Evolutionary conservation across 176 grass and related monocot species (phyloP).

Genomic region (Thalia dealbata): DNA sequence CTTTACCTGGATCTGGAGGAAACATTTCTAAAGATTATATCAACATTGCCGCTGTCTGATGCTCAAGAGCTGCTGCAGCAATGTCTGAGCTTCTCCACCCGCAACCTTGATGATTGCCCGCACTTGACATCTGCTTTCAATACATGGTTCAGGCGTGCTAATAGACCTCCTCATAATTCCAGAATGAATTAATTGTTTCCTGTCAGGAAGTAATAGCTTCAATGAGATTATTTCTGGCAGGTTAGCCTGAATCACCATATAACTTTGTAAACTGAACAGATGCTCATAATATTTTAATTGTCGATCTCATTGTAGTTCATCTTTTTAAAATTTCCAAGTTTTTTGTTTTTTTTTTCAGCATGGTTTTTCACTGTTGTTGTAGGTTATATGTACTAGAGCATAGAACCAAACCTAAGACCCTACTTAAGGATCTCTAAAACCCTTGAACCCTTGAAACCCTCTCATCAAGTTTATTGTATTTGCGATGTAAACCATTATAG

Average conservation of each 20-base stretch:
- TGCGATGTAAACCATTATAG: too few species aligned
- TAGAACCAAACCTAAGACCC: background rate
- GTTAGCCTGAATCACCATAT: background rate
- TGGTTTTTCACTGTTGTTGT: background rate
- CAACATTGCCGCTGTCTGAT: conserved; percentile 44
- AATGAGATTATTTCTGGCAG: background rate
- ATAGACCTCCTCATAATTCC: conserved; percentile 27
- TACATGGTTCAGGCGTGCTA: conserved; percentile 38
- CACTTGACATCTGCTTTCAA: conserved; percentile 30
- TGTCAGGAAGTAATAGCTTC: background rate
- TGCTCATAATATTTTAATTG: background rate
- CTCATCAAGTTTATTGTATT: too few species aligned
- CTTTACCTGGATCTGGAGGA: conserved; percentile 65
- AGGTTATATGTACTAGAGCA: background rate
- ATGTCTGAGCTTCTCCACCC: conserved; percentile 66
- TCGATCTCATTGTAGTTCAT: background rate
- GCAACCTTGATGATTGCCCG: conserved; percentile 37
- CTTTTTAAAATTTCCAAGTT: background rate
- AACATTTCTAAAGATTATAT: conserved; percentile 76
- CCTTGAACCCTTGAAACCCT: background rate
- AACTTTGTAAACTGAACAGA: background rate
- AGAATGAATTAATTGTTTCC: conserved; percentile 31
- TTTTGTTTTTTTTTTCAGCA: background rate
- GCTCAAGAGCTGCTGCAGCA: conserved; percentile 67
- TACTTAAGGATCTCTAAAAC: background rate